phyloP scores from a whole-genome alignment of 1,139 yeast species.

The Candida albicans region DNA sequence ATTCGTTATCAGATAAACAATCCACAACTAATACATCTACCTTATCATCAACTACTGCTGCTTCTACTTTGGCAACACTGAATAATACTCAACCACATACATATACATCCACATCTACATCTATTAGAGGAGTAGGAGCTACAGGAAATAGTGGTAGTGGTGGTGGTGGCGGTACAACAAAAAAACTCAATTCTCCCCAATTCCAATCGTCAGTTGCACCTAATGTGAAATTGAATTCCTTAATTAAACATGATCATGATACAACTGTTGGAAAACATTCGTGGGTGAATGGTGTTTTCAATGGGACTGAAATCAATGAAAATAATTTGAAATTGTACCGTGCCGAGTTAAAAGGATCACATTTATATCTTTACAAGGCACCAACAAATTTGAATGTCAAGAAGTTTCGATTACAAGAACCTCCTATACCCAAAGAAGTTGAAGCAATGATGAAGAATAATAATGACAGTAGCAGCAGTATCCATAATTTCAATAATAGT shows the following conservation, averaged over 20 bases:
- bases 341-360: conserved; percentile 67
- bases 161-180: neutral
- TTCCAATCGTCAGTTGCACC: neutral
- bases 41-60: conserved; percentile 1
- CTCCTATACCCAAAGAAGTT: conserved; percentile 3
- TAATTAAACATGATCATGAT: conserved; percentile 40
- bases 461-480: neutral
- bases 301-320: conserved; percentile 40
- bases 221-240: conserved; percentile 13
- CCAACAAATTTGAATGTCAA: conserved; percentile 50
- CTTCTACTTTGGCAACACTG: neutral
- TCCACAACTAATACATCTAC: neutral
- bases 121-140: neutral
- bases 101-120: neutral
- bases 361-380: conserved; percentile 55
- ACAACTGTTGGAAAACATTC: conserved; percentile 31
- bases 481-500: neutral
- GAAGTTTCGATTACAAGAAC: conserved; percentile 32
- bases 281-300: conserved; percentile 46
- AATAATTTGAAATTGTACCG: conserved; percentile 48
- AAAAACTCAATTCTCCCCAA: neutral
- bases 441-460: conserved; percentile 3
- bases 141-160: no score
- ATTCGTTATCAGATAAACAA: neutral
- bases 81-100: neutral